Evolutionary conservation across 148 eudicot species (phyloP).

Genomic region (Rhododendron mucronatum): DNA sequence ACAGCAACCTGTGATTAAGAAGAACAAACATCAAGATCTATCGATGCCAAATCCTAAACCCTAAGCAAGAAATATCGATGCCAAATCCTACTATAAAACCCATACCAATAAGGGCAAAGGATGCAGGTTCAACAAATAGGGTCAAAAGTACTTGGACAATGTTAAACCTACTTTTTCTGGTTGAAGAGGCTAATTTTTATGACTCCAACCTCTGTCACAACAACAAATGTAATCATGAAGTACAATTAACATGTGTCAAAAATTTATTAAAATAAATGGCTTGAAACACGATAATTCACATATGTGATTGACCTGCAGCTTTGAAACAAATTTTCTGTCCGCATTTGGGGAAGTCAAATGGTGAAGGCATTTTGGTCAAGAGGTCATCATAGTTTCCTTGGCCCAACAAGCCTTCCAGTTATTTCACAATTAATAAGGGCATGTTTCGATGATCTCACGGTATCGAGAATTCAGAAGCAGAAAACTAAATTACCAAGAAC

Average conservation of each 20-base stretch:
- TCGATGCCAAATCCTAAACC: background rate
- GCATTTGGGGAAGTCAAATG: background rate
- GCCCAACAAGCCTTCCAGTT: background rate
- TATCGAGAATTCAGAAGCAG: background rate
- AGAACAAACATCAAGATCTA: background rate
- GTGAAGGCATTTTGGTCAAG: background rate
- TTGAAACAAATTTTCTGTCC: background rate
- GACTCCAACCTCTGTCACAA: background rate
- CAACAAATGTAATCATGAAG: background rate
- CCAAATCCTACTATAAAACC: background rate
- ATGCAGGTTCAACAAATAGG: background rate
- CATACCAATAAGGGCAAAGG: background rate
- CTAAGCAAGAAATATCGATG: no score
- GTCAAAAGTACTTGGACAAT: background rate
- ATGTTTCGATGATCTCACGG: background rate
- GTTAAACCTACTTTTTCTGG: background rate
- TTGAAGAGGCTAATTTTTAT: background rate
- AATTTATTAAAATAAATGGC: background rate
- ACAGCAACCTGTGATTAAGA: constrained; percentile 54
- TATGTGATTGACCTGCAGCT: background rate
- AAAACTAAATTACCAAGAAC: background rate
- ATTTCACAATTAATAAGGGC: background rate
- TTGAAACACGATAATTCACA: background rate
- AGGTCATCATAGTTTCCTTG: background rate
- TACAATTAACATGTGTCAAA: background rate